Percentiles rank a stretch among this genome's conserved stretches.
These are phyloP conservation scores for Clitoria ternatea DNA, from an alignment of 306 rosid genomes.

Conservation along the genomic window DNA sequence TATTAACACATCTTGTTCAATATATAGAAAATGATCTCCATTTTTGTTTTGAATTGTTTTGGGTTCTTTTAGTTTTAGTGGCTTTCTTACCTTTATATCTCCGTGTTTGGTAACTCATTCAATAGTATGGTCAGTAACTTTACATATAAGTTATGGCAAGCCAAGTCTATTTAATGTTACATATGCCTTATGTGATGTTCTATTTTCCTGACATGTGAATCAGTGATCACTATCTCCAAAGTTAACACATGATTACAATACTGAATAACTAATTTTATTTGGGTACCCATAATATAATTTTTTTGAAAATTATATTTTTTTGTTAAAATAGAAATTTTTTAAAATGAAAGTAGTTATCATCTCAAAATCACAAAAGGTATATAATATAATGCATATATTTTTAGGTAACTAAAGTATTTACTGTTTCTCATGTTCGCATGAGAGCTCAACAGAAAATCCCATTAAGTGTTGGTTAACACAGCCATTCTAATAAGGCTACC, in stretches of 20 bases:
- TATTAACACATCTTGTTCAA: not conserved
- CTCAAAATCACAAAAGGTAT: too few relatives aligned
- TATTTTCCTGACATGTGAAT: not conserved
- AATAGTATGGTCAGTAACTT: not conserved
- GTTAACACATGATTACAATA: not conserved
- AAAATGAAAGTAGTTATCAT: too few relatives aligned
- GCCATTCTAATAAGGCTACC: not conserved
- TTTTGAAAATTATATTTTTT: too few relatives aligned
- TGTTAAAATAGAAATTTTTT: too few relatives aligned
- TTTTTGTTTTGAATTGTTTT: not conserved
- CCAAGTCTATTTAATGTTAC: conserved; percentile 54
- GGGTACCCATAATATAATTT: too few relatives aligned
- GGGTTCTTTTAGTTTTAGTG: not conserved
- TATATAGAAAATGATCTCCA: not conserved
- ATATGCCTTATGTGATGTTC: not conserved
- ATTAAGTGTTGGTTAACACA: not conserved
- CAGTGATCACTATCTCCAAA: not conserved
- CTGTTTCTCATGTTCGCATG: too few relatives aligned
- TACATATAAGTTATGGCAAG: not conserved
- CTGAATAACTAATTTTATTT: conserved; percentile 4
- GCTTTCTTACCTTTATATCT: not conserved
- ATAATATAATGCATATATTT: too few relatives aligned
- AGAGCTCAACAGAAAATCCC: too few relatives aligned
- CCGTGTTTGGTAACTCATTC: not conserved
- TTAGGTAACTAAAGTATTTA: too few relatives aligned